Conservation (phyloP, 305 asterid genomes). For the Rubia balearica region DNA sequence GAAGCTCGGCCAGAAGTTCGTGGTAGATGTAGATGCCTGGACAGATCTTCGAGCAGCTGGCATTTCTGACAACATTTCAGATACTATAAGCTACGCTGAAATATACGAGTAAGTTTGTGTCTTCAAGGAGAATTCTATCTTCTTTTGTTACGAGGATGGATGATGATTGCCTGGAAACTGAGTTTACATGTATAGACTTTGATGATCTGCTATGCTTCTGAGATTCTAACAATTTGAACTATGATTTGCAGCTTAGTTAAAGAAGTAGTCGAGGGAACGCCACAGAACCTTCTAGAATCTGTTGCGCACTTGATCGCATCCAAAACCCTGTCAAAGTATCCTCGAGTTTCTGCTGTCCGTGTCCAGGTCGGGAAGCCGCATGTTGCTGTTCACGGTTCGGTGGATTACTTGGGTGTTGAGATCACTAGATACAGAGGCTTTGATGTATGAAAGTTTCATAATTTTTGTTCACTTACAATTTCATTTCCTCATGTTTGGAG, state of each 20-base stretch:
- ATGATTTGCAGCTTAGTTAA: constrained; percentile 52
- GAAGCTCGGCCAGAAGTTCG: constrained; percentile 75
- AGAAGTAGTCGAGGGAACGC: constrained; percentile 63
- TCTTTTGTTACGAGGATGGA: neutral
- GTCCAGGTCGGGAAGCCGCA: constrained; percentile 84
- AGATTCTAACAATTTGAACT: neutral
- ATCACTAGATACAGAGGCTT: constrained; percentile 42
- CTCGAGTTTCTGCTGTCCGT: constrained; percentile 55
- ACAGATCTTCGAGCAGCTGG: constrained; percentile 82
- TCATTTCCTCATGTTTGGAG: neutral
- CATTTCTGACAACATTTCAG: constrained; percentile 51
- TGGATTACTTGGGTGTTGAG: constrained; percentile 86
- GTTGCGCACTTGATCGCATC: constrained; percentile 67
- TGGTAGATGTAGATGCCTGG: constrained; percentile 89
- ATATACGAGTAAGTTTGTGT: constrained; percentile 49
- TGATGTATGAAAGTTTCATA: constrained; percentile 9
- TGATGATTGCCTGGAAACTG: neutral
- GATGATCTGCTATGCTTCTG: neutral
- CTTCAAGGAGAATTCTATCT: too few species aligned
- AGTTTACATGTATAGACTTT: neutral
- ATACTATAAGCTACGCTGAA: constrained; percentile 75
- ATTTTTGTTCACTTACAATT: neutral
- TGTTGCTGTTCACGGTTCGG: constrained; percentile 68
- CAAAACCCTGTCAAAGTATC: constrained; percentile 37
- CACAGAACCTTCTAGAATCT: constrained; percentile 71